Base-by-base conservation (phyloP, 177 flowering plant species). In the Tripterygium wilfordii region DNA sequence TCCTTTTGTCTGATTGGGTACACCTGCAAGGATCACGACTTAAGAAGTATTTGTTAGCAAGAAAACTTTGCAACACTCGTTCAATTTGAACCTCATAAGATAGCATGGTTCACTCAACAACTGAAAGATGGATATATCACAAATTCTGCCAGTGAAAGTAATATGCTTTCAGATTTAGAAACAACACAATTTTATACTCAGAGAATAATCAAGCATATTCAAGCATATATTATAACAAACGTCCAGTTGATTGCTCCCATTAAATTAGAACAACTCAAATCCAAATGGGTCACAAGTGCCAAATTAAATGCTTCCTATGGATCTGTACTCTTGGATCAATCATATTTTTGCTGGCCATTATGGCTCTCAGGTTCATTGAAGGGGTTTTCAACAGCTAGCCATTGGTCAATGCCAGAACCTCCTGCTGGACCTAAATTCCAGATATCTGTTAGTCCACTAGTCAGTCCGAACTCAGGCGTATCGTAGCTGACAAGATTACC, bases 341-440 rank as follows among this genome's bases (percentile, higher is more conserved):
- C 55, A 45, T 70, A 53, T 56, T 54, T 54, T 23, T 36, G 41
- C 22, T 58, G 58, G 42, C 42, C 46, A 33, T 47, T 49, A 36
- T 49, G 65, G 42, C 32, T 45, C 41, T 68, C 70, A 48, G 51
- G 61, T 39, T 68, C 69, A 36, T 53, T 52, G n/a, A 66, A 30
- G 42, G 67, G 46, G 22, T 66, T 43, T 30, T 69, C 84, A 54
- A 58, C 74, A 58, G 60, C 63, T 8, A 57, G 53, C 80, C 69
- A 69, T 28, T 46, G 45, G 30, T 73, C 83, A 51, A 56, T 51
- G 26, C 69, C 79, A 14, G 73, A 64, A 60, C 53, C 58, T 67
- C 58, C 82, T 21, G 49, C 69, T 16, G 49, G 54, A 42, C 66
- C 72, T 16, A 79, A 40, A 44, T 82, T 72, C 95, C 91, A 78